A percentile compares a stretch with the other conserved stretches of the same genome.
Evolutionary conservation across 352 stramenopile species (phyloP).

Genomic region (Blastocystis sp.): DNA sequence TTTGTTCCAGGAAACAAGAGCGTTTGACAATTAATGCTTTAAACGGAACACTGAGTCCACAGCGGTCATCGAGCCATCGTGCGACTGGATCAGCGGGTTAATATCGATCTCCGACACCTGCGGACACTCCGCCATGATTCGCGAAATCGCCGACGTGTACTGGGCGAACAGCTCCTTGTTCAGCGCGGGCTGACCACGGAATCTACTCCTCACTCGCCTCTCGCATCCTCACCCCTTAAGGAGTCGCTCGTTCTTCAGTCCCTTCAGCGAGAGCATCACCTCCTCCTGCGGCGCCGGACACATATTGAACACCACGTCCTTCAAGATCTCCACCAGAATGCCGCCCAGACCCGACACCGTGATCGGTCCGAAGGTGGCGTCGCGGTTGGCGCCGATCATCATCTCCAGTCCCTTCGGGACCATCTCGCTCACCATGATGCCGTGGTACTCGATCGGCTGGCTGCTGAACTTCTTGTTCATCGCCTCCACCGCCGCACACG

Average conservation of each 20-base stretch:
- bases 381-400: constrained; percentile 18
- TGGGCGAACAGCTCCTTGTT: constrained; percentile 42
- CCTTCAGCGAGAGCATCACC: background rate
- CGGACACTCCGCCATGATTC: constrained; percentile 18
- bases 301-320: constrained; percentile 55
- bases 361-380: constrained; percentile 45
- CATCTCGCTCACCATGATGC: constrained; percentile 55
- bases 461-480: constrained; percentile 48
- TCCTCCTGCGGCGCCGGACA: constrained; percentile 34
- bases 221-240: background rate
- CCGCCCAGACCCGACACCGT: constrained; percentile 14
- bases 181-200: constrained; percentile 37
- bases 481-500: background rate
- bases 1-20: background rate
- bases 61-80: constrained; percentile 54
- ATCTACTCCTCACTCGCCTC: background rate
- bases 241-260: constrained; percentile 24
- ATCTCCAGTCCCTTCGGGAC: constrained; percentile 12
- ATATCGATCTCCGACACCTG: constrained; percentile 54
- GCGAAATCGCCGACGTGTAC: constrained; percentile 11
- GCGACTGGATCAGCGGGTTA: constrained; percentile 52
- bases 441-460: constrained; percentile 14
- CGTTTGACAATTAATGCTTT: constrained; percentile 20
- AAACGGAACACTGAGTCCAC: constrained; percentile 56
- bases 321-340: constrained; percentile 31